Evolutionary conservation across 1,284 basidiomycete genomes (phyloP), one percentile per base, ranked within the genome.

Genomic region (Mycena citricolor): DNA sequence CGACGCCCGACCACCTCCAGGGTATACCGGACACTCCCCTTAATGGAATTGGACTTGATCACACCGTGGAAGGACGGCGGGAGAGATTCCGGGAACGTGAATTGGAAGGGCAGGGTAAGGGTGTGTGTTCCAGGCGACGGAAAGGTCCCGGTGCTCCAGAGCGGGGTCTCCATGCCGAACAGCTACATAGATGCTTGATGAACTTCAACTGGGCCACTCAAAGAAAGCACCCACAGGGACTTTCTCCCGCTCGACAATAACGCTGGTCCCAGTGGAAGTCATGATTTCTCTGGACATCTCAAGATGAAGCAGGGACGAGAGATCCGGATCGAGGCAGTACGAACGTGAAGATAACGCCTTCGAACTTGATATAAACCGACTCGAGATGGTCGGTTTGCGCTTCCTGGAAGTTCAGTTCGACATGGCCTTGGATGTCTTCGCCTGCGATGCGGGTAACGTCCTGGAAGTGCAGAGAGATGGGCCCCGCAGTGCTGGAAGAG

Each of bases 1-100:
- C 51, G 21, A 4, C 44, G 34, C n/a, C 51, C 51, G 4, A 52
- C 47, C 14, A 52, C 47, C 12, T 52, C 51, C 10, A 52, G 32
- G 5, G 47, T 43, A 21, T 52, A 52, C 12, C 19, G 17, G 33
- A 52, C 35, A 3, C 40, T 19, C 5, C 24, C 40, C 8, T 28
- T n/a, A 4, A n/a, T n/a, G n/a, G n/a, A n/a, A n/a, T n/a, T n/a
- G n/a, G n/a, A n/a, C n/a, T n/a, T n/a, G 12, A 5, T 21, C n/a
- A 16, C 25, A 20, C 36, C 37, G 16, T 49, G 40, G 12, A 47
- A 49, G 4, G 51, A 49, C 3, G 51, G 47, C 5, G 47, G 51
- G 1, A 49, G 31, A 17, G 16, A 23, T 12, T 13, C 11, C 3
- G 51, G 47, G 2, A 52, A 35, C 12, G 11, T 22, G 33, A 49